Evolutionary conservation across 2,329 filamentous ascomycete species (phyloP), one percentile per base, ranked within the genome.

Genomic region (Diaporthe sp.): DNA sequence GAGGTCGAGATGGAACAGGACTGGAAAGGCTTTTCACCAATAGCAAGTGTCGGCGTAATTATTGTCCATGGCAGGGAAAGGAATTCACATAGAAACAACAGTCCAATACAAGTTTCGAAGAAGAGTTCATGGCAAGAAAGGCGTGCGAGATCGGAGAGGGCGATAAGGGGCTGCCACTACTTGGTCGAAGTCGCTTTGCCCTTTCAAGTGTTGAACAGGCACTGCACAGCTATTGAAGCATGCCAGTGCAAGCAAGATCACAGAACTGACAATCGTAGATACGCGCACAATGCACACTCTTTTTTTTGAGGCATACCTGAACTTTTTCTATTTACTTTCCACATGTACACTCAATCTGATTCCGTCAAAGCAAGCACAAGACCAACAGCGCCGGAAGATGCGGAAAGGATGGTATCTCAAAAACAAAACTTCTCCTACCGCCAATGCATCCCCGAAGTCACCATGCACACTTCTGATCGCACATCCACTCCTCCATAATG

Each of bases 401-500:
- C 47, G 47, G 47, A 40, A 19, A 52, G 64, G 30, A 52, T 68
- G 64, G 64, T 68, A 68, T 68, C 64, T 68, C 64, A 54, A 40
- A 54, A 54, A 33, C 47, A 68, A 68, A 54, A 38, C 42, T 30
- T 40, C 22, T 28, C 52, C 73, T 69, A 78, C 74, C 47, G 10
- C 64, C 47, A 54, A 54, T 68, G 64, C 64, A 40, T 52, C 9
- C 2, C 30, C 4, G n/a, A n/a, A 40, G 33, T 68, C 30, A 28
- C 47, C 47, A 68, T 54, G 64, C 15, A 54, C n/a, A 8, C 19
- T 4, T 15, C 47, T 28, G 13, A 52, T 5, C 17, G n/a, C 47
- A 22, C 8, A 30, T 40, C 47, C n/a, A 8, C 33, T 22, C 15
- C 15, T 22, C 13, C n/a, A 22, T 19, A 25, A 1, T n/a, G 15